Evolutionary conservation across 2,329 filamentous ascomycete species (phyloP).

Genomic region (Phaeosphaeriaceae sp.): DNA sequence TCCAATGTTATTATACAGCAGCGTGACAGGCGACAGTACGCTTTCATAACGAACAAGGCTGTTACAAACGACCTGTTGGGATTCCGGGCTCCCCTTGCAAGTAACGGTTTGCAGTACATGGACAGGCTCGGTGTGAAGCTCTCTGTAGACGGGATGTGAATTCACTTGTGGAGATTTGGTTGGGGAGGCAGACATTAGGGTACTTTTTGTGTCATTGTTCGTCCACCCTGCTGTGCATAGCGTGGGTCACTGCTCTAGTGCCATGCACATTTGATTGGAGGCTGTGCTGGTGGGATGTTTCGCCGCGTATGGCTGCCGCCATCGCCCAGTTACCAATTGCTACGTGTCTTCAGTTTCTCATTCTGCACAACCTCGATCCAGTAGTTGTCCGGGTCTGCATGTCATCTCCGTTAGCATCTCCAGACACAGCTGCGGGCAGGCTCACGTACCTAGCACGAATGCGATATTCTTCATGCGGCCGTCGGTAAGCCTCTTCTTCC

Average conservation of each 20-base stretch:
- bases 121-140: no score
- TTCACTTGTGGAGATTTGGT: neutral
- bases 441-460: conserved; percentile 73
- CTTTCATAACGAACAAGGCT: neutral
- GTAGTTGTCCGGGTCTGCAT: conserved; percentile 76
- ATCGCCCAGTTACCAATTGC: conserved; percentile 44
- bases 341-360: conserved; percentile 64
- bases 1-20: neutral
- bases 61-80: neutral
- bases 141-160: no score
- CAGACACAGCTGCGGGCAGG: neutral
- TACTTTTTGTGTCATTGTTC: neutral
- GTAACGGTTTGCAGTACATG: no score
- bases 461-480: conserved; percentile 92
- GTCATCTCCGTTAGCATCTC: conserved; percentile 15
- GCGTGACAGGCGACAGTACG: neutral
- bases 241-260: neutral
- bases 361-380: conserved; percentile 85
- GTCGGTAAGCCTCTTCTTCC: conserved; percentile 95
- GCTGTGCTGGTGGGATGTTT: conserved; percentile 20
- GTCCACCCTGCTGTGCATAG: neutral
- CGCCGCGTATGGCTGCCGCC: conserved; percentile 16
- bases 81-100: no score
- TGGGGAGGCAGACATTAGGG: neutral
- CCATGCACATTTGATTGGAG: conserved; percentile 18